A percentile compares a stretch with the other conserved stretches of the same genome.
phyloP scores from a whole-genome alignment of 441 rosid genomes.

The Gossypium gossypioides region DNA sequence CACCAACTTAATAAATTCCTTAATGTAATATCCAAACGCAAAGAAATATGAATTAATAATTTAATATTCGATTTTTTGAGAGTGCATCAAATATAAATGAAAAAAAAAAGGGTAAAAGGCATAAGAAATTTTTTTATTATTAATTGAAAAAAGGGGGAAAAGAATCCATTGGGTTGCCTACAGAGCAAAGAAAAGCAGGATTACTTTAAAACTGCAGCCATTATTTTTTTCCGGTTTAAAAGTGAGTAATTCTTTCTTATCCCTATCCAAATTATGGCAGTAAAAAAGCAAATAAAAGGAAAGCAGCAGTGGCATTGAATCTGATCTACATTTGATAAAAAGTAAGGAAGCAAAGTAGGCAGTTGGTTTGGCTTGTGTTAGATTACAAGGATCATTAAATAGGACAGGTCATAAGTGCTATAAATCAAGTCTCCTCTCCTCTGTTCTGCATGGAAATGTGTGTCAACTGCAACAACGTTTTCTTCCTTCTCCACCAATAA shows the following conservation, averaged over 20 bases:
- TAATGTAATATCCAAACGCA: no score
- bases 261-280: conserved; percentile 10
- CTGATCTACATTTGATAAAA: neutral
- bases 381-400: conserved; percentile 16
- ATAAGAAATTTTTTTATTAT: no score
- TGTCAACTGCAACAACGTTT: conserved; percentile 4
- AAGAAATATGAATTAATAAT: no score
- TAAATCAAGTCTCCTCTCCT: neutral
- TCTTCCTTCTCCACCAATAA: conserved; percentile 13
- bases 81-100: no score
- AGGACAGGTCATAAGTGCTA: conserved; percentile 22
- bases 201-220: neutral
- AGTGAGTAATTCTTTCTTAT: neutral
- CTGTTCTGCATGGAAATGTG: conserved; percentile 22
- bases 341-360: neutral
- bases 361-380: neutral
- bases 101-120: neutral
- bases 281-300: neutral
- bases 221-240: neutral
- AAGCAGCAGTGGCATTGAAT: neutral
- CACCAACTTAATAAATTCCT: no score
- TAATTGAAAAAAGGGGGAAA: neutral
- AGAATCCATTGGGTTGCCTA: neutral
- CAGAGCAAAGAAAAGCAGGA: neutral
- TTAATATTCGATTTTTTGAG: no score